Evolutionary conservation across 441 rosid genomes (phyloP).

Genomic region (Euphorbia corollata): DNA sequence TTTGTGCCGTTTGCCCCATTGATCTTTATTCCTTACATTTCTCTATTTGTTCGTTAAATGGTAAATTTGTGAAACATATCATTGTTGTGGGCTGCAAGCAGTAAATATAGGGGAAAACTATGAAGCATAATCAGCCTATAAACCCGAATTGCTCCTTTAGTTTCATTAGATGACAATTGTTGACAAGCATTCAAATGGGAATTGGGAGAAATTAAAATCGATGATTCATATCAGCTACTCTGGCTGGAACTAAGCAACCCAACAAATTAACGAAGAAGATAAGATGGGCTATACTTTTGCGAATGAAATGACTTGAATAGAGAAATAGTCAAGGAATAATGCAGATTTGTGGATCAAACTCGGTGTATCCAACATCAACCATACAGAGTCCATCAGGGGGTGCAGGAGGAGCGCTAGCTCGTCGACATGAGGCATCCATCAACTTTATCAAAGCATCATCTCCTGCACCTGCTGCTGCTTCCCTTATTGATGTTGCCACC

Average conservation of each 20-base stretch:
- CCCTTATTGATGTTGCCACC: constrained; percentile 79
- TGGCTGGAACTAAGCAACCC: background rate
- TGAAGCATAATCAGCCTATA: too few species aligned
- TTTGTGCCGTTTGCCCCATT: too few species aligned
- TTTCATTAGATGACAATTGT: background rate
- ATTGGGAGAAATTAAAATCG: background rate
- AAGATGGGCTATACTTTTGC: background rate
- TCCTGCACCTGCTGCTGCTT: constrained; percentile 72
- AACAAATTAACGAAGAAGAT: background rate
- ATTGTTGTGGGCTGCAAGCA: too few species aligned
- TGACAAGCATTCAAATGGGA: background rate
- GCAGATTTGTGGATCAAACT: constrained; percentile 49
- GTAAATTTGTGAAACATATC: too few species aligned
- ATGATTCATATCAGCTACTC: background rate
- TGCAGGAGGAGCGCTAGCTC: constrained; percentile 93
- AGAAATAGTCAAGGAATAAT: constrained; percentile 30
- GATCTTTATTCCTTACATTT: too few species aligned
- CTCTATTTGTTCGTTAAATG: too few species aligned
- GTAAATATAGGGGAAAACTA: too few species aligned
- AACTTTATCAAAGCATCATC: constrained; percentile 62
- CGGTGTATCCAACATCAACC: constrained; percentile 70
- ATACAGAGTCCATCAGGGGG: constrained; percentile 83
- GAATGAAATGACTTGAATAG: background rate
- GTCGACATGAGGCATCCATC: constrained; percentile 73
- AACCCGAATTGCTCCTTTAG: too few species aligned